Percentiles rank a stretch among this genome's conserved stretches.
phyloP scores from a whole-genome alignment of 2,329 filamentous ascomycete genomes.

The Talaromyces islandicus region DNA sequence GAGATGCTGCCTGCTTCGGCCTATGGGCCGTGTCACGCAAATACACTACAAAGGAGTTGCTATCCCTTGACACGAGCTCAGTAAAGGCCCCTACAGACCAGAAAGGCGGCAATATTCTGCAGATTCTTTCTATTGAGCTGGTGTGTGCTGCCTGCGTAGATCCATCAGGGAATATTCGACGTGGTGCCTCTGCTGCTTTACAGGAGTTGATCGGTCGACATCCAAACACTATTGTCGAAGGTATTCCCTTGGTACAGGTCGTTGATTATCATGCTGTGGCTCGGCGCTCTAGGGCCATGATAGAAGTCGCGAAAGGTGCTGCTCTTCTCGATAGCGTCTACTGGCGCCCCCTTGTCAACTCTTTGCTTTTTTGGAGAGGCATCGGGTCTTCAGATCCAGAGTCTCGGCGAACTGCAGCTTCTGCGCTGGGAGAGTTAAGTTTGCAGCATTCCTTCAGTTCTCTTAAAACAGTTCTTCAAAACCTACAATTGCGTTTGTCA shows the following conservation, averaged over 20 bases:
- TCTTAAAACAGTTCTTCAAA: conserved; percentile 25
- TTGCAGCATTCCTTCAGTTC: conserved; percentile 25
- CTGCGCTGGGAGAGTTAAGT: conserved; percentile 55
- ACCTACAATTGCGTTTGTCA: conserved; percentile 26
- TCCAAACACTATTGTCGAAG: conserved; percentile 73
- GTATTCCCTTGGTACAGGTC: conserved; percentile 78
- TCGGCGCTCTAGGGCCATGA: conserved; percentile 73
- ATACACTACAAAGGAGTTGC: conserved; percentile 74
- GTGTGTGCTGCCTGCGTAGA: conserved; percentile 79
- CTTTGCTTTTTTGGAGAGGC: conserved; percentile 77
- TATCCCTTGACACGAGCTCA: conserved; percentile 47
- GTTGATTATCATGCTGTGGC: conserved; percentile 94
- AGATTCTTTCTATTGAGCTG: conserved; percentile 74
- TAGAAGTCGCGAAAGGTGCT: conserved; percentile 66
- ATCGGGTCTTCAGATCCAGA: conserved; percentile 71
- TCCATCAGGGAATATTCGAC: conserved; percentile 84
- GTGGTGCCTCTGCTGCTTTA: conserved; percentile 85
- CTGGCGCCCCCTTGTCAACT: conserved; percentile 63
- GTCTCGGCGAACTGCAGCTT: conserved; percentile 66
- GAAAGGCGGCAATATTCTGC: conserved; percentile 50
- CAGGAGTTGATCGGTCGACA: conserved; percentile 93
- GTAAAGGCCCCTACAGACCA: conserved; percentile 24
- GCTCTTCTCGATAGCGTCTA: conserved; percentile 59
- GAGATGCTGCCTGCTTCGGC: conserved; percentile 93
- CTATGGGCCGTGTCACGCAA: conserved; percentile 88